Evolutionary conservation across 2,329 filamentous ascomycete species (phyloP).

Genomic region (Cladosporium sp.): DNA sequence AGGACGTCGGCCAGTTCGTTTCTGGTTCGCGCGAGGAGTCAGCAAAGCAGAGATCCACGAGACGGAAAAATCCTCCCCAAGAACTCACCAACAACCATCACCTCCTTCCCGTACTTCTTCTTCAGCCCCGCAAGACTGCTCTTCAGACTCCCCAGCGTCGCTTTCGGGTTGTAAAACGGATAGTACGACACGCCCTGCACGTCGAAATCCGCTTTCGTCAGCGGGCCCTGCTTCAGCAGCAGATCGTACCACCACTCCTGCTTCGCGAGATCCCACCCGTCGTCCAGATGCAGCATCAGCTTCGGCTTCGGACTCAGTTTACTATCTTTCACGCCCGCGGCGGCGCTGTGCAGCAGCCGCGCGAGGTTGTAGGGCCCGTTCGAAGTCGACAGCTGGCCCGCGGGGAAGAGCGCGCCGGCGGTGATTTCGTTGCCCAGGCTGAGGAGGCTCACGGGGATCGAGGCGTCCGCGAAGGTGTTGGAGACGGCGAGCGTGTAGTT

Average conservation of each 20-base stretch:
- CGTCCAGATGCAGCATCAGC: constrained; percentile 29
- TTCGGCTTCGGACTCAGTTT: constrained; percentile 21
- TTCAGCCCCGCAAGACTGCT: constrained; percentile 19
- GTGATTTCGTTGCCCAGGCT: constrained; percentile 35
- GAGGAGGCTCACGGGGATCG: constrained; percentile 35
- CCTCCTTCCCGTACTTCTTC: constrained; percentile 22
- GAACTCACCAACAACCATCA: constrained; percentile 9
- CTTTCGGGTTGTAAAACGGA: constrained; percentile 26
- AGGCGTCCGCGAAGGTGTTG: constrained; percentile 34
- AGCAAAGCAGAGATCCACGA: background rate
- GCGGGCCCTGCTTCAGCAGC: constrained; percentile 22
- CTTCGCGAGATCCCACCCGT: constrained; percentile 27
- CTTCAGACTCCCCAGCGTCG: constrained; percentile 21
- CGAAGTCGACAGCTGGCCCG: constrained; percentile 24
- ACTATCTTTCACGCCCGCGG: constrained; percentile 25
- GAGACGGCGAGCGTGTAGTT: constrained; percentile 31
- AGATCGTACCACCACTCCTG: constrained; percentile 28
- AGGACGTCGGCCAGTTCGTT: constrained; percentile 27
- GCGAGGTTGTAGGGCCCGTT: constrained; percentile 28
- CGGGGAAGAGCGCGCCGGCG: constrained; percentile 31
- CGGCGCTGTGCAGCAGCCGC: constrained; percentile 26
- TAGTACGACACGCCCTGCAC: constrained; percentile 28
- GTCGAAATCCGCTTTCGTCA: constrained; percentile 22
- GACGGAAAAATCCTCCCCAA: too few species aligned
- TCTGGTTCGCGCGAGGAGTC: constrained; percentile 11